Percentiles rank a stretch among this genome's conserved stretches.
Conservation (phyloP, 169 alveolate species). For the Amoebophrya sp. region DNA sequence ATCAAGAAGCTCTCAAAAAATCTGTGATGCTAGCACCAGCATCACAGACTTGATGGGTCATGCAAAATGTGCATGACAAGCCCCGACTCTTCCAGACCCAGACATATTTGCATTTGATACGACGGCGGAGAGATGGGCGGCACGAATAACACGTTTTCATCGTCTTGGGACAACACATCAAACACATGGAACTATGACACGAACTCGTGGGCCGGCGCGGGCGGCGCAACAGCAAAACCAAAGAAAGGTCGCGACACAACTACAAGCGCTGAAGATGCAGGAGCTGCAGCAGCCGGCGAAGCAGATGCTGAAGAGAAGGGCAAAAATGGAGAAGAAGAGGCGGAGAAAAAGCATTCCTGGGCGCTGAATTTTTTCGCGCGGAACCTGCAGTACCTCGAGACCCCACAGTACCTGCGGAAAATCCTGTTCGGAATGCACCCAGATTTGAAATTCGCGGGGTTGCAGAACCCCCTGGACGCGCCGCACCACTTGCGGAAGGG, state of each 20-base stretch:
- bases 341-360: constrained; percentile 45
- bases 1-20: no score
- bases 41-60: no score
- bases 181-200: constrained; percentile 34
- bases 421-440: constrained; percentile 64
- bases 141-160: neutral
- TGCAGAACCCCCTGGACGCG: constrained; percentile 96
- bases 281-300: neutral
- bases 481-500: constrained; percentile 93
- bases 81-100: no score
- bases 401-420: constrained; percentile 96
- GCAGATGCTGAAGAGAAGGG: neutral
- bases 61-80: no score
- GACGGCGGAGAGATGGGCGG: neutral
- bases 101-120: no score
- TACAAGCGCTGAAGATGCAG: no score
- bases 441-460: constrained; percentile 82
- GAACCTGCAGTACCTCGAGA: constrained; percentile 91
- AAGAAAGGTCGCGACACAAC: no score
- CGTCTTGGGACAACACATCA: neutral
- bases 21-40: no score
- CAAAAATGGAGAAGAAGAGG: constrained; percentile 3
- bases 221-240: no score
- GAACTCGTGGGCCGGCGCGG: constrained; percentile 29
- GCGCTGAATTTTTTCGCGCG: constrained; percentile 78